A percentile compares a stretch with the other conserved stretches of the same genome.
Conservation (phyloP, 2,329 filamentous ascomycete species). For the Chaetoscypha palmicola region DNA sequence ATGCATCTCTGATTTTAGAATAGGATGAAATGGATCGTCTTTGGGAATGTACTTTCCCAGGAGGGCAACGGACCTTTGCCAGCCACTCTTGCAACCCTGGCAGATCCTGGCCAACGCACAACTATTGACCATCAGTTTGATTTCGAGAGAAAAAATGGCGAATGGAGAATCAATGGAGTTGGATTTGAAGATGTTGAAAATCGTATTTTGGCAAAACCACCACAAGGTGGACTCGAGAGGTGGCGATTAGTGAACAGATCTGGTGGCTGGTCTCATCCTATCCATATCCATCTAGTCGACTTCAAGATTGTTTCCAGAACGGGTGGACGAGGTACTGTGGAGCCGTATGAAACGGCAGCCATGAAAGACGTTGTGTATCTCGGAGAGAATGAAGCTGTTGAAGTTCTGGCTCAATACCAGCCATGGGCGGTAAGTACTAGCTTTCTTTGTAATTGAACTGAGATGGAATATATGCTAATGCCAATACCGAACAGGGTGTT, state of each 20-base stretch:
- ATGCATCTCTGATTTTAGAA: conserved; percentile 4
- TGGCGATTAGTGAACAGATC: conserved; percentile 25
- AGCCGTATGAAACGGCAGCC: conserved; percentile 3
- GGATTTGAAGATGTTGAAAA: conserved; percentile 40
- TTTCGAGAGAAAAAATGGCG: conserved; percentile 38
- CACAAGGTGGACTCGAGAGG: conserved; percentile 40
- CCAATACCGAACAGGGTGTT: too few species aligned
- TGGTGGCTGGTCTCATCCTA: conserved; percentile 19
- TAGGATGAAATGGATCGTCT: conserved; percentile 4
- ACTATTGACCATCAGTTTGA: conserved; percentile 39
- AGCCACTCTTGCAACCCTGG: not conserved
- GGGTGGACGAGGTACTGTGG: conserved; percentile 2
- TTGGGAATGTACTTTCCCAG: not conserved
- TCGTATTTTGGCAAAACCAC: conserved; percentile 42
- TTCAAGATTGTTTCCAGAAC: conserved; percentile 6
- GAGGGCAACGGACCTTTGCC: conserved; percentile 1
- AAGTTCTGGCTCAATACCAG: conserved; percentile 43
- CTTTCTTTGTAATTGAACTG: too few species aligned
- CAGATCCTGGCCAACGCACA: conserved; percentile 28
- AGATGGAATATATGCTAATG: too few species aligned
- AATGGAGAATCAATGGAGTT: conserved; percentile 47
- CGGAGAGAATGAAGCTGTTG: conserved; percentile 36
- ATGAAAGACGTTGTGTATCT: conserved; percentile 5
- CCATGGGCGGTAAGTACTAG: too few species aligned
- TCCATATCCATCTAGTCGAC: conserved; percentile 37